These are phyloP conservation scores for Neurospora terricola DNA, from an alignment of 495 filamentous ascomycete species.

Conservation along the genomic window DNA sequence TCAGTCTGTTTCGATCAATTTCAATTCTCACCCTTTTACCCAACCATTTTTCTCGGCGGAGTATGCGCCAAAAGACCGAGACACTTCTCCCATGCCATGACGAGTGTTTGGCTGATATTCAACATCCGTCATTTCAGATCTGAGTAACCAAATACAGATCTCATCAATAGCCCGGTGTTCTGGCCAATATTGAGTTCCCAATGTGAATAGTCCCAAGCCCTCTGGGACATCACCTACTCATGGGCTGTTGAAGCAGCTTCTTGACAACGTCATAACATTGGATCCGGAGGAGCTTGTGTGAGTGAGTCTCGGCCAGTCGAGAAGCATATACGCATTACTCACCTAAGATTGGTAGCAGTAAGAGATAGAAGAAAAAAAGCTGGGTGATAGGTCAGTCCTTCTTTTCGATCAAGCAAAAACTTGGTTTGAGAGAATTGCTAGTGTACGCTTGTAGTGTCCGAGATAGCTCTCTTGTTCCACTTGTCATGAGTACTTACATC, in stretches of 20 bases:
- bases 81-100: neutral
- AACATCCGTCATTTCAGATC: neutral
- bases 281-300: too few species aligned
- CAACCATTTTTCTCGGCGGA: neutral
- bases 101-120: neutral
- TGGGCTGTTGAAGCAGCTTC: neutral
- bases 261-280: too few species aligned
- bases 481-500: neutral
- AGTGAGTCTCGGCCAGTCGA: neutral
- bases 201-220: too few species aligned
- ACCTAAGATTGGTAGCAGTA: neutral
- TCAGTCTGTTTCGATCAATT: neutral
- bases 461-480: neutral
- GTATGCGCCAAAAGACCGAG: neutral
- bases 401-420: too few species aligned
- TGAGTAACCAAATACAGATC: neutral
- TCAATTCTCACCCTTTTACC: neutral
- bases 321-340: neutral
- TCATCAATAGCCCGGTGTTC: neutral
- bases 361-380: neutral
- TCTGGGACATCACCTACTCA: neutral
- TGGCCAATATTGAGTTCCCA: neutral
- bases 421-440: neutral
- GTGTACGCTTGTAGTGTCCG: neutral
- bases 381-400: neutral